Evolutionary conservation across 768 basidiomycete genomes (phyloP), one percentile per base, ranked within the genome.

Genomic region (Agaricus bisporus): DNA sequence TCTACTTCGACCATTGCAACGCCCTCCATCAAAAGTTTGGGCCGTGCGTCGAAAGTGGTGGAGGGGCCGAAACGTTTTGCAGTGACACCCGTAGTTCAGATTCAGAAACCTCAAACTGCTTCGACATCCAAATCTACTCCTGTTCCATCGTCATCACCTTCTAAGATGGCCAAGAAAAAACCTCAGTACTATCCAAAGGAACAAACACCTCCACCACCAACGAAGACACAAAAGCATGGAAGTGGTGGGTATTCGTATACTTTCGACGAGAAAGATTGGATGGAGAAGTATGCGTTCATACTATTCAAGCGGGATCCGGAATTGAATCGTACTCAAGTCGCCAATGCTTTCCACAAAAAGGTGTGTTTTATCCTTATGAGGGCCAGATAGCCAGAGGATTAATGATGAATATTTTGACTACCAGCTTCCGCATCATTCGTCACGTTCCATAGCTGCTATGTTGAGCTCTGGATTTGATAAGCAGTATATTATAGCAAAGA

Each of bases 341-440:
- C 72, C 18, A 56, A 62, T 20, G 71, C 68, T 37, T 49, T 85
- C 12, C 58, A 73, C 54, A 56, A 62, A 45, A 81, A 83, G 72
- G 85, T 82, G 49, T 28, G 66, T 48, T 15, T 28, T n/a, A 17
- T 32, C 32, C n/a, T 6, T 29, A 12, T 12, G 10, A 28, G 29
- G 22, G n/a, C 5, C 29, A 17, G 29, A 5, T 10, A 17, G 22
- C 22, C 9, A 29, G 15, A 29, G 9, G 11, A 29, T 2, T 15
- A 14, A 46, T 32, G 17, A 5, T 32, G 11, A 29, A 35, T 29
- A 10, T n/a, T 29, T 15, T 48, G 29, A 7, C 32, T 25, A 41
- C 10, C 53, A 88, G 87, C 71, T 88, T 71, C 78, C 83, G 25
- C 77, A 82, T 58, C 87, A 88, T 62, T 59, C 72, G 2, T 11